Evolutionary conservation across 768 basidiomycete species (phyloP).

Genomic region (Auricularia sp.): DNA sequence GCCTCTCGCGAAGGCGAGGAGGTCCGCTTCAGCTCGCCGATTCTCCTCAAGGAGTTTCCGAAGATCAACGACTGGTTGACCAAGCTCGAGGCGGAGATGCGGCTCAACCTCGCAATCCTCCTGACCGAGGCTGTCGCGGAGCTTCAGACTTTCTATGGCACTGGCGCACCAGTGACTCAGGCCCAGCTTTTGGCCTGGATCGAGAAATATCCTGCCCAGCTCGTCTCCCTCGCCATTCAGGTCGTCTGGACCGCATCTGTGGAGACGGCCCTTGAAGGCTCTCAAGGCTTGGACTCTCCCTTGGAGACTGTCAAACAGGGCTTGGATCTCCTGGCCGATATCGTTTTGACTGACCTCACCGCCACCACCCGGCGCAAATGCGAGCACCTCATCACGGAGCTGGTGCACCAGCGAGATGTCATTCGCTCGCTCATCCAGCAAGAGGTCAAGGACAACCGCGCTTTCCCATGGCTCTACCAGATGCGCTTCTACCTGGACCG

Average conservation of each 20-base stretch:
- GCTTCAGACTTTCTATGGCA: constrained; percentile 70
- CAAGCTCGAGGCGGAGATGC: constrained; percentile 87
- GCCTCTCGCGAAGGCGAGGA: constrained; percentile 94
- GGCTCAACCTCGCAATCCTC: constrained; percentile 72
- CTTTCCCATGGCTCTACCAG: constrained; percentile 91
- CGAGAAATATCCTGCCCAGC: constrained; percentile 89
- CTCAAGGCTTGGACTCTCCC: constrained; percentile 47
- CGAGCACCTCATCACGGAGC: constrained; percentile 96
- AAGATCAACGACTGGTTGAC: constrained; percentile 99
- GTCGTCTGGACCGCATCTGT: constrained; percentile 88
- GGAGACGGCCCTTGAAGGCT: constrained; percentile 55
- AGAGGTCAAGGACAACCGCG: constrained; percentile 50
- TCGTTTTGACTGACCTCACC: constrained; percentile 81
- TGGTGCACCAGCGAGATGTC: constrained; percentile 97
- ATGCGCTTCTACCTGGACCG: constrained; percentile 95
- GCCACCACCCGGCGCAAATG: constrained; percentile 94
- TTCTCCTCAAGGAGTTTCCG: constrained; percentile 84
- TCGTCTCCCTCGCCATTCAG: constrained; percentile 92
- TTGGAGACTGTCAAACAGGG: constrained; percentile 71
- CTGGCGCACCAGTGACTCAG: constrained; percentile 46
- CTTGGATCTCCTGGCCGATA: constrained; percentile 91
- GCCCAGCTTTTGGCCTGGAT: constrained; percentile 81
- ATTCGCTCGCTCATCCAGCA: constrained; percentile 68
- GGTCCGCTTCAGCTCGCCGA: constrained; percentile 72
- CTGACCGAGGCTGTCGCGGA: constrained; percentile 74